phyloP scores from a whole-genome alignment of 257 asterid species.

The Eustoma russellianum region DNA sequence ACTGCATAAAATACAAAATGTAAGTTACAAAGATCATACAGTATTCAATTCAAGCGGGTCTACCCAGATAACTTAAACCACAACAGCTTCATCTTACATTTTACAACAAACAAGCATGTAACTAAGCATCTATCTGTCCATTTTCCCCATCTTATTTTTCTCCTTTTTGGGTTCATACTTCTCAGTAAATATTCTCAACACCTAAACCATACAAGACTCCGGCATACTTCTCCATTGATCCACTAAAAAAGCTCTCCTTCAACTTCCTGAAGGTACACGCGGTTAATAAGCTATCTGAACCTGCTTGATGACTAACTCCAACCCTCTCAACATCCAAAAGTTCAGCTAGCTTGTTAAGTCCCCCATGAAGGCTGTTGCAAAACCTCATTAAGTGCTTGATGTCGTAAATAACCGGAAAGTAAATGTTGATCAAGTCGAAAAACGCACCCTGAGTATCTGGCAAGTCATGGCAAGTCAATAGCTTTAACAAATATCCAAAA shows the following conservation, averaged over 20 bases:
- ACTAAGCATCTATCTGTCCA: constrained; percentile 12
- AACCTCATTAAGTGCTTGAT: constrained; percentile 44
- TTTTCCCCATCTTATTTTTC: constrained; percentile 9
- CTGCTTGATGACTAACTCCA: constrained; percentile 39
- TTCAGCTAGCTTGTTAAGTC: constrained; percentile 40
- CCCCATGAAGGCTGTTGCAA: constrained; percentile 41
- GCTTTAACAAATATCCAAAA: constrained; percentile 42
- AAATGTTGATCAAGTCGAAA: constrained; percentile 25
- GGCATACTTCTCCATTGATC: no score
- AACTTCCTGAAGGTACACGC: no score
- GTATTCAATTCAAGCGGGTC: not conserved
- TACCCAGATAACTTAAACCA: no score
- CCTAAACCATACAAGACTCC: no score
- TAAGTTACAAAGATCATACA: no score
- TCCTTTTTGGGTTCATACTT: constrained; percentile 1
- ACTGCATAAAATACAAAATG: no score
- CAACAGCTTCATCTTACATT: constrained; percentile 19
- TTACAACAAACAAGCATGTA: constrained; percentile 26
- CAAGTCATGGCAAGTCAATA: constrained; percentile 26
- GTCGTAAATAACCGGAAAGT: constrained; percentile 34
- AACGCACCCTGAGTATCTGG: constrained; percentile 36
- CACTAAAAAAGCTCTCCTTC: no score
- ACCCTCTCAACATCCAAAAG: constrained; percentile 39
- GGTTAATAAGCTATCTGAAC: constrained; percentile 38
- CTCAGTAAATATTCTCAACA: constrained; percentile 28